These are phyloP conservation scores for Evernia prunastri DNA, from an alignment of 495 filamentous ascomycete species.

Conservation along the genomic window DNA sequence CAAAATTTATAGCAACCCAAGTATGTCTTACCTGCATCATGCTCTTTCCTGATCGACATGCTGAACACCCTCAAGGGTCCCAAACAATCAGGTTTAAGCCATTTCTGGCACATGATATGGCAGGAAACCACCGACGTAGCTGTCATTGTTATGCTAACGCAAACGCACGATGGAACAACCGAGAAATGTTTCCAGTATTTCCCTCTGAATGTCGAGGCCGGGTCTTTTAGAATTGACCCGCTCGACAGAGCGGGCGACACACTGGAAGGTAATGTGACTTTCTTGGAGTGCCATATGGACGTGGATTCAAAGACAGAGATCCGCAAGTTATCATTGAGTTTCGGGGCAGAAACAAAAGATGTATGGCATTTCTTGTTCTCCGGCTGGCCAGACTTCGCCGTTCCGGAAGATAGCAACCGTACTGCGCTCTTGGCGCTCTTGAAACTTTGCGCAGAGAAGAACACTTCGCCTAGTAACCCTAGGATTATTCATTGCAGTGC, in stretches of 20 bases:
- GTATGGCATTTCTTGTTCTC: constrained; percentile 89
- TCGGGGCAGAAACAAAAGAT: constrained; percentile 57
- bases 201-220: constrained; percentile 52
- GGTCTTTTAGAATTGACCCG: constrained; percentile 37
- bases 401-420: constrained; percentile 74
- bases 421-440: constrained; percentile 73
- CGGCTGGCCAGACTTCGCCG: constrained; percentile 89
- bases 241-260: constrained; percentile 42
- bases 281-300: constrained; percentile 44
- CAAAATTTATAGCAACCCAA: constrained; percentile 62
- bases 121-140: constrained; percentile 71
- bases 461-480: constrained; percentile 57
- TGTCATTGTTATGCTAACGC: constrained; percentile 94
- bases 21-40: constrained; percentile 36
- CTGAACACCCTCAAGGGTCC: constrained; percentile 55
- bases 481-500: constrained; percentile 91
- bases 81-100: constrained; percentile 59
- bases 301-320: constrained; percentile 47
- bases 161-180: constrained; percentile 70
- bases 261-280: constrained; percentile 36
- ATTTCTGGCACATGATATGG: constrained; percentile 96
- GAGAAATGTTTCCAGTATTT: constrained; percentile 95
- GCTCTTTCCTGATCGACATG: neutral
- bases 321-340: constrained; percentile 47
- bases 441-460: constrained; percentile 65